These are phyloP conservation scores for Sphenostylis stenocarpa DNA, from an alignment of 306 rosid genomes.

Conservation along the genomic window DNA sequence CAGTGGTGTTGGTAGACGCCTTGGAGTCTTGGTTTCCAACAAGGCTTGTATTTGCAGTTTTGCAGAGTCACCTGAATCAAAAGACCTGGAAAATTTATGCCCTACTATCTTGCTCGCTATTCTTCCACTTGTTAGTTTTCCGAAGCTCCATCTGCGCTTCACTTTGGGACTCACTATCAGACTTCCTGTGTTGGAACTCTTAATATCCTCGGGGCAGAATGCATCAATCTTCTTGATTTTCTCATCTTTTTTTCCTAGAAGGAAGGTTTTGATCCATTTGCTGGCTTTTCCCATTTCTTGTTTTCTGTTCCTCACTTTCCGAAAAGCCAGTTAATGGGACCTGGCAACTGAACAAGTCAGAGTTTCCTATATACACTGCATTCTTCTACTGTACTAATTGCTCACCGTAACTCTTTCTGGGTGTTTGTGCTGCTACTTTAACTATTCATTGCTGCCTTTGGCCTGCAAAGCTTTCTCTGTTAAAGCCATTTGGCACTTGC, in stretches of 20 bases:
- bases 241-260: constrained; percentile 62
- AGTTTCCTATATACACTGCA: constrained; percentile 10
- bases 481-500: constrained; percentile 85
- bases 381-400: background rate
- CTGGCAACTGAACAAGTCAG: constrained; percentile 10
- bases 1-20: constrained; percentile 25
- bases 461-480: constrained; percentile 61
- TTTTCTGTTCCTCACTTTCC: background rate
- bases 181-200: constrained; percentile 4
- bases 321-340: background rate
- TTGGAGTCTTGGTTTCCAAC: constrained; percentile 29
- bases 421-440: constrained; percentile 33
- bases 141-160: constrained; percentile 77
- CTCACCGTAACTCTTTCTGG: constrained; percentile 18
- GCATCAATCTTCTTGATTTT: constrained; percentile 42
- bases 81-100: constrained; percentile 53
- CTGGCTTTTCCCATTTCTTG: constrained; percentile 71
- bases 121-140: constrained; percentile 52
- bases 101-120: constrained; percentile 37
- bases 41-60: constrained; percentile 38
- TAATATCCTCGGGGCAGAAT: constrained; percentile 16
- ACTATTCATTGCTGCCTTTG: constrained; percentile 36
- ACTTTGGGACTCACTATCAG: constrained; percentile 43
- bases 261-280: constrained; percentile 74
- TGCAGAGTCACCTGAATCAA: constrained; percentile 44